phyloP scores from a whole-genome alignment of 192 early-diverging fungal species.

The Obelidium mucronatum region DNA sequence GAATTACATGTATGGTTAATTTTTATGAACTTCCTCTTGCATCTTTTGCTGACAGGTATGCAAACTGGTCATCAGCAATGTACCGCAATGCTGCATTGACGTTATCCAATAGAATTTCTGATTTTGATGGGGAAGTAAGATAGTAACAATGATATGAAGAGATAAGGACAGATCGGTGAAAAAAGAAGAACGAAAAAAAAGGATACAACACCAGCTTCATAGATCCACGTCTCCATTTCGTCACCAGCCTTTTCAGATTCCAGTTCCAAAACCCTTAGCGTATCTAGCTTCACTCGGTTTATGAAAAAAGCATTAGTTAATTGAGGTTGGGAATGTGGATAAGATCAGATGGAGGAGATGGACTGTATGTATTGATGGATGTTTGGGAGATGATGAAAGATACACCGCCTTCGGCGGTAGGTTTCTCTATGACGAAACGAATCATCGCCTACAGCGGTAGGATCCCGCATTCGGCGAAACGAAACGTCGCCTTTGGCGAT shows the following conservation, averaged over 20 bases:
- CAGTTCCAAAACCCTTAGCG: conserved; percentile 27
- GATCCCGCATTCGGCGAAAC: not conserved
- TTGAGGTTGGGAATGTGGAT: not conserved
- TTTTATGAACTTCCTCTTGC: too few species aligned
- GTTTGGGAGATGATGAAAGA: too few species aligned
- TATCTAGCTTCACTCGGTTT: conserved; percentile 33
- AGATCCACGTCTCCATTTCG: conserved; percentile 38
- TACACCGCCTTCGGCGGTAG: too few species aligned
- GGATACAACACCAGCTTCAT: conserved; percentile 18
- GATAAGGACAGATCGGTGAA: not conserved
- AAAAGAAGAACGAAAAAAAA: too few species aligned
- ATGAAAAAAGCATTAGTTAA: not conserved
- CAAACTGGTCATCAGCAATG: conserved; percentile 36
- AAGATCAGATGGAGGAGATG: not conserved
- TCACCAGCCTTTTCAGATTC: conserved; percentile 33
- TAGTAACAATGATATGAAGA: not conserved
- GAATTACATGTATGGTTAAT: too few species aligned
- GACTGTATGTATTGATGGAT: too few species aligned
- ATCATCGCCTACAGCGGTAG: not conserved
- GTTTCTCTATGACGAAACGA: not conserved
- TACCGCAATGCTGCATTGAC: conserved; percentile 14
- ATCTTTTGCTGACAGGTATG: too few species aligned
- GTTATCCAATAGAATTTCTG: conserved; percentile 18
- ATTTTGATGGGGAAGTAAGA: too few species aligned
- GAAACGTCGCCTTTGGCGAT: not conserved